Conservation (phyloP, 1,284 basidiomycete species). For the Vanrija sp. region DNA sequence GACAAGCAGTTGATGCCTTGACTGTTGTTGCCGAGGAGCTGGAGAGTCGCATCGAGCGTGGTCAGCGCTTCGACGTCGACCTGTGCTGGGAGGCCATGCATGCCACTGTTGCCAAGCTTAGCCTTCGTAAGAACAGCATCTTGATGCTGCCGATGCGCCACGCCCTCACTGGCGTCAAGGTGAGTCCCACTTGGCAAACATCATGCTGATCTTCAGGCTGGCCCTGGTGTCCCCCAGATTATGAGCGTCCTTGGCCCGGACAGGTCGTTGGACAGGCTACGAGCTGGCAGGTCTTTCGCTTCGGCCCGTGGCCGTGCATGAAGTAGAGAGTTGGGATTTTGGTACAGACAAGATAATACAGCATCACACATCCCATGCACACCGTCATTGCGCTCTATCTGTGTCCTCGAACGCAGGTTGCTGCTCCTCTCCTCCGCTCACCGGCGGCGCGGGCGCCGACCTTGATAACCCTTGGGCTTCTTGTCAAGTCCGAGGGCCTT, state of each 20-base stretch:
- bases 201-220: conserved; percentile 15
- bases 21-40: conserved; percentile 10
- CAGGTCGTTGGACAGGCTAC: conserved; percentile 18
- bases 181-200: conserved; percentile 38
- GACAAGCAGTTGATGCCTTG: conserved; percentile 21
- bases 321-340: not conserved
- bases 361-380: not conserved
- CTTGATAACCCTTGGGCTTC: not conserved
- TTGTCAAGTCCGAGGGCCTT: conserved; percentile 8
- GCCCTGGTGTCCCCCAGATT: conserved; percentile 32
- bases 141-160: conserved; percentile 70
- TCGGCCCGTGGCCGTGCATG: conserved; percentile 7
- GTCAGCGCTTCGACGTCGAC: conserved; percentile 17
- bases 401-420: no score
- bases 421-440: not conserved
- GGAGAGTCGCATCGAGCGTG: conserved; percentile 20
- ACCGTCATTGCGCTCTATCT: not conserved
- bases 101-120: conserved; percentile 49
- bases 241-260: conserved; percentile 32
- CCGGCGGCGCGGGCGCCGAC: not conserved
- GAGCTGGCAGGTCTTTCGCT: conserved; percentile 5
- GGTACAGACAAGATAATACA: conserved; percentile 1
- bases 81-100: conserved; percentile 53
- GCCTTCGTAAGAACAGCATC: conserved; percentile 53
- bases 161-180: conserved; percentile 75